These are phyloP conservation scores for Dactylellina parvicollis DNA, from an alignment of 2,329 filamentous ascomycete genomes.

Conservation along the genomic window DNA sequence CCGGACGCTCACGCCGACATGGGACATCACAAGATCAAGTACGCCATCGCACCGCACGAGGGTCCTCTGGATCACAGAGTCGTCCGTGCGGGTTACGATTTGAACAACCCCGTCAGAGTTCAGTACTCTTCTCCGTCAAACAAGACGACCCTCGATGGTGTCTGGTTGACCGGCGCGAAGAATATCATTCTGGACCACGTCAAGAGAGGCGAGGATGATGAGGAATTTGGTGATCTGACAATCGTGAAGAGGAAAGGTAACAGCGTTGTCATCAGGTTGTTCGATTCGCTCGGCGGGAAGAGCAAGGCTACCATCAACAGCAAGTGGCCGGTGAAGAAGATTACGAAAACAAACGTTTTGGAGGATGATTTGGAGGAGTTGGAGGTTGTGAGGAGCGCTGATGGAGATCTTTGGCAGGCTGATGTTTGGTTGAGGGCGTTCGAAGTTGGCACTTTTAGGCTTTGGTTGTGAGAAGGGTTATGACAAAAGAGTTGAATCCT, in stretches of 20 bases:
- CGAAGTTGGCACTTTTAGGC: constrained; percentile 82
- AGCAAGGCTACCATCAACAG: constrained; percentile 75
- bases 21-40: constrained; percentile 86
- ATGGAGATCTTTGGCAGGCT: constrained; percentile 65
- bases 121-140: constrained; percentile 58
- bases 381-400: constrained; percentile 59
- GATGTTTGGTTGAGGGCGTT: constrained; percentile 77
- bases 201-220: constrained; percentile 91
- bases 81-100: constrained; percentile 84
- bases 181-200: constrained; percentile 81
- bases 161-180: constrained; percentile 57
- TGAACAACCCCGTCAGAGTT: constrained; percentile 81
- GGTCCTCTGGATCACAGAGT: constrained; percentile 77
- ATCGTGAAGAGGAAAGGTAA: constrained; percentile 74
- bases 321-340: constrained; percentile 72
- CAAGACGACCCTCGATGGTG: constrained; percentile 13
- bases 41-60: constrained; percentile 86
- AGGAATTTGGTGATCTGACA: constrained; percentile 73
- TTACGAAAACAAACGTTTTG: constrained; percentile 83
- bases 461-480: constrained; percentile 65
- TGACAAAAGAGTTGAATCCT: neutral
- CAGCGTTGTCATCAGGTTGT: constrained; percentile 84
- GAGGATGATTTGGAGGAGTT: constrained; percentile 81
- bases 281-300: constrained; percentile 86
- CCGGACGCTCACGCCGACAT: constrained; percentile 95